Evolutionary conservation across 1,139 yeast species (phyloP), one percentile per base, ranked within the genome.

Genomic region (Geotrichum siamense): DNA sequence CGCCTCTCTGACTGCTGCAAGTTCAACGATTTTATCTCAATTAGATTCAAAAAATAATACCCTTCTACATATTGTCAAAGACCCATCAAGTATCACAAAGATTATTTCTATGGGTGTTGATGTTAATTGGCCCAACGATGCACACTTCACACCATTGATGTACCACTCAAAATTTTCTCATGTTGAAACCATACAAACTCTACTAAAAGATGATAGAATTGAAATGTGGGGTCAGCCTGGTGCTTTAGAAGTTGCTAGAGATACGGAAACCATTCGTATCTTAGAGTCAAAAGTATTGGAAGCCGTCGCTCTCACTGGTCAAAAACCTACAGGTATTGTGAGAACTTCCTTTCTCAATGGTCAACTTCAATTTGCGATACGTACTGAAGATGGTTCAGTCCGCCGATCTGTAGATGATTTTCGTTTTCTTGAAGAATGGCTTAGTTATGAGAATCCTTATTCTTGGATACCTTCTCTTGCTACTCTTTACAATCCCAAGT

Each of bases 21-120:
- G 39, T 21, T 41, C 40, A 21, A 36, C 30, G 67, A 55, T 57
- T 41, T 52, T 63, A 19, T 53, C 56, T 39, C 97, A 91, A 58
- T 65, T 76, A 16, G 97, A 89, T 58, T 66, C 65, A 21, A 71
- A 75, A 47, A 93, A 93, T 0, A 86, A 87, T 55, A 77, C 91
- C 0, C 58, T 89, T 6, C 65, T 91, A 30, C 97, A 91, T 62
- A 74, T 84, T 3, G 66, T 85, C 39, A 71, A 68, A 49, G 65
- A 66, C n/a, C 57, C 48, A 9, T 52, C 52, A 12, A 55, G 68
- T 6, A 59, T 77, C 25, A 65, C 67, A 22, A 67, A 71, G 5
- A 55, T 82, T 12, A 58, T 75, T 2, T 52, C 65, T 10, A 59
- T 61, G 15, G 64, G 22, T 63, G 53, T 76, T 32, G 75, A 85